Evolutionary conservation across 228 moss, liverwort and hornwort species (phyloP), one percentile per base, ranked within the genome.

Genomic region (Sphagnum fallax): DNA sequence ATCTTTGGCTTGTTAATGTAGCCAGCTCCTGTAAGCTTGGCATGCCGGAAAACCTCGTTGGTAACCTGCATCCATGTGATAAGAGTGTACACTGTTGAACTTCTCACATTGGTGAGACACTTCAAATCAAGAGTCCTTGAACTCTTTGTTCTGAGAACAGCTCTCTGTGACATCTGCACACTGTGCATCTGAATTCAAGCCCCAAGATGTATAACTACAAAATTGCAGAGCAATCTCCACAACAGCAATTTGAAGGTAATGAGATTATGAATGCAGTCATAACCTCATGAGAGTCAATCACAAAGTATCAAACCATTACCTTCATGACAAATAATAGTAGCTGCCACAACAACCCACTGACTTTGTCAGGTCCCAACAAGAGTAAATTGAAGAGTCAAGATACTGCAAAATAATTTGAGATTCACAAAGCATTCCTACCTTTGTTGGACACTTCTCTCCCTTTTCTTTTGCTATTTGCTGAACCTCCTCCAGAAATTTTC

Each of bases 361-460:
- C 32, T 32, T 32, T 32, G 32, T 32, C 32, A 32, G 32, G 2
- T 32, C 32, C 2, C 32, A 32, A 32, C 32, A 32, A 32, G 32
- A 32, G 32, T 32, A 2, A 32, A 32, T 32, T 32, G 32, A 32
- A 32, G 32, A 32, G 32, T 32, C 32, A 32, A 15, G 62, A 16
- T 10, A 10, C 62, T n/a, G 62, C 62, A 10, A 10, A 10, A 6
- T 62, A 16, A 16, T 32, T 32, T 32, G 14, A n/a, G 18, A 62
- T n/a, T 32, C 18, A n/a, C 62, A 62, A 32, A 32, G 32, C 32
- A 32, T 32, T 62, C 63, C 52, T 76, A 98, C 98, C 94, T 98
- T 98, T 53, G 94, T 94, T 15, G 98, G 98, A 79, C 98, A 98
- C 70, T 98, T 98, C 73, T 98, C 98, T 83, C 98, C 98, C 67